phyloP scores from a whole-genome alignment of 352 stramenopile genomes.

The Phytophthora aleatoria region DNA sequence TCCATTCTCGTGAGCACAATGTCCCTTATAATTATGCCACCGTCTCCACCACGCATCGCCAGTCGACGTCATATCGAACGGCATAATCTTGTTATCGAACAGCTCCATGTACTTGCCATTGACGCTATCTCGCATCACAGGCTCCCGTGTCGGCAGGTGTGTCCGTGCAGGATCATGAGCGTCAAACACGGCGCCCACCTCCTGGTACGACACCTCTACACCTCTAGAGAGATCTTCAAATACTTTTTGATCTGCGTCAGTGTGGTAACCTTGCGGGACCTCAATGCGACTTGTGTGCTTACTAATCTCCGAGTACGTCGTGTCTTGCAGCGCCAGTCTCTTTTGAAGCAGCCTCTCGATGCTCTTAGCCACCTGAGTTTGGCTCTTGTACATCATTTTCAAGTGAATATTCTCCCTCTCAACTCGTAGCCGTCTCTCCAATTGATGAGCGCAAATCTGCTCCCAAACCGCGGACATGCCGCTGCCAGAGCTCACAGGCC shows the following conservation, averaged over 20 bases:
- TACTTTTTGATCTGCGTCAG: constrained; percentile 22
- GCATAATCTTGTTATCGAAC: constrained; percentile 44
- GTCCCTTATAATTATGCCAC: constrained; percentile 38
- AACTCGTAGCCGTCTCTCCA: constrained; percentile 23
- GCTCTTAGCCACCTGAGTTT: constrained; percentile 34
- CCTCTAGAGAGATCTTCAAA: constrained; percentile 36
- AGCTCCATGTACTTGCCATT: constrained; percentile 56
- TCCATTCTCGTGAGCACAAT: constrained; percentile 31
- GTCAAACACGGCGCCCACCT: constrained; percentile 40
- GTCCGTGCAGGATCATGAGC: constrained; percentile 21
- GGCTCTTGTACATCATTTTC: constrained; percentile 43
- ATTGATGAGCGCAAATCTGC: constrained; percentile 34
- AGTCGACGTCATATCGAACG: constrained; percentile 39
- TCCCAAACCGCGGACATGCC: constrained; percentile 38
- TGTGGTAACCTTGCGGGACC: constrained; percentile 19
- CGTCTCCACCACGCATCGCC: constrained; percentile 44
- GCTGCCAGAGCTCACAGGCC: background rate
- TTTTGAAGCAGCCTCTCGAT: constrained; percentile 39
- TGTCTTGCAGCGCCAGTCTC: constrained; percentile 22
- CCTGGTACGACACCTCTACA: constrained; percentile 31
- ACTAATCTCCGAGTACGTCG: constrained; percentile 27
- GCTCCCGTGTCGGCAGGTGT: constrained; percentile 27
- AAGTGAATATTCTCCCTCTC: constrained; percentile 45
- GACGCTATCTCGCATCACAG: constrained; percentile 38
- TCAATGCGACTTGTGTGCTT: constrained; percentile 35